Percentiles rank a stretch among this genome's conserved stretches.
Evolutionary conservation across 805 yeast species (phyloP).

Genomic region (Barnettozyma vustinii): DNA sequence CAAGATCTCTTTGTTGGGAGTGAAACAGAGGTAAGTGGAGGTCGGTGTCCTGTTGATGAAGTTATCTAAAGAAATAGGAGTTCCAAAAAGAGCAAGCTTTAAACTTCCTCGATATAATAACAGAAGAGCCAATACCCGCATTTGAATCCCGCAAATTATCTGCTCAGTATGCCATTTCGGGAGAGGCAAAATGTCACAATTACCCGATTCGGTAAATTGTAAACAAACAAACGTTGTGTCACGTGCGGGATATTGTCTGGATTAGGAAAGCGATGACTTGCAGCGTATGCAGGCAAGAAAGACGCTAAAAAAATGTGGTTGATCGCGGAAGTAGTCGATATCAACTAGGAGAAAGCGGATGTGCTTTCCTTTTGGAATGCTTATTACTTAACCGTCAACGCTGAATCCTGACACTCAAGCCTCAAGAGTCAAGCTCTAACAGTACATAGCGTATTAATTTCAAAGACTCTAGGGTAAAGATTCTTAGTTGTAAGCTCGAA

Average conservation of each 20-base stretch:
- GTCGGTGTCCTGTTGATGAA: neutral
- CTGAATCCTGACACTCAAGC: too few relatives aligned
- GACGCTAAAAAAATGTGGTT: neutral
- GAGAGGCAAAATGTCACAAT: neutral
- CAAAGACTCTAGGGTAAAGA: too few relatives aligned
- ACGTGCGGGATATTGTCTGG: neutral
- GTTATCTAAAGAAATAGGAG: neutral
- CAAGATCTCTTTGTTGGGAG: neutral
- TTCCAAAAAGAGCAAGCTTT: neutral
- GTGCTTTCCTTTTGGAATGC: too few relatives aligned
- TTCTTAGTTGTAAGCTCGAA: too few relatives aligned
- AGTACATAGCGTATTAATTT: too few relatives aligned
- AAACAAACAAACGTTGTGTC: constrained; percentile 2
- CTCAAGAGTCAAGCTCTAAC: too few relatives aligned
- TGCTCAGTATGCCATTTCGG: neutral
- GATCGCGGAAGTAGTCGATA: neutral
- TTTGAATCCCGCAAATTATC: neutral
- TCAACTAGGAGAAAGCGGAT: neutral
- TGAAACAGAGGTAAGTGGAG: neutral
- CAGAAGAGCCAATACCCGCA: neutral
- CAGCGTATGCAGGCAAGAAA: neutral
- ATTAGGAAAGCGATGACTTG: constrained; percentile 7
- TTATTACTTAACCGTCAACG: too few relatives aligned
- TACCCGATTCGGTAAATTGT: constrained; percentile 10
- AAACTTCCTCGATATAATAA: neutral